phyloP scores from a whole-genome alignment of 2,329 filamentous ascomycete species.

The Xylariaceae sp. region DNA sequence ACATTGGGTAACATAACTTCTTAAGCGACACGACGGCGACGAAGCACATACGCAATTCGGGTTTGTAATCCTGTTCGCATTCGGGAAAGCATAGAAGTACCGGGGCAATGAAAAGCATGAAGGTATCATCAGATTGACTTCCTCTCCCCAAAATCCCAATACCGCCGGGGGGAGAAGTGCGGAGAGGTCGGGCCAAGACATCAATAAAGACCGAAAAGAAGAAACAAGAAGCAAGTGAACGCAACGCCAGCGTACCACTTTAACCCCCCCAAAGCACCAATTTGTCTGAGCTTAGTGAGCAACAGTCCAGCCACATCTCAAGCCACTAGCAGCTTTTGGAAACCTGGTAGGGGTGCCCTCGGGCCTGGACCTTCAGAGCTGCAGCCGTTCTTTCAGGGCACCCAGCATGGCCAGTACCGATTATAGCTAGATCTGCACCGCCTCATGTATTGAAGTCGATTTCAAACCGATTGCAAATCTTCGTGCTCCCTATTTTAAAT shows the following conservation, averaged over 20 bases:
- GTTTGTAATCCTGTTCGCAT: background rate
- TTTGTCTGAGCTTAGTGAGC: background rate
- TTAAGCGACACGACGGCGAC: background rate
- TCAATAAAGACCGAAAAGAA: background rate
- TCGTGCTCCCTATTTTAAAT: slow-evolving; percentile 16
- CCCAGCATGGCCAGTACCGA: background rate
- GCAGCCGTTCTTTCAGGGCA: background rate
- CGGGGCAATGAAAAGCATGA: background rate
- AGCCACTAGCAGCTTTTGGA: background rate
- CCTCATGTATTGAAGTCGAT: slow-evolving; percentile 17
- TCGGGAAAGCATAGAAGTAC: background rate
- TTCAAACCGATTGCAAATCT: slow-evolving; percentile 29
- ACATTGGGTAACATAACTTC: background rate
- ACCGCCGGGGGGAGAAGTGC: background rate
- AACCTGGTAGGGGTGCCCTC: background rate
- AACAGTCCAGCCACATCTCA: background rate
- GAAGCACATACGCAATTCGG: background rate
- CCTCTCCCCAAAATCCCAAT: background rate
- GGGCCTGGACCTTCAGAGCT: background rate
- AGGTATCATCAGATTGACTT: background rate
- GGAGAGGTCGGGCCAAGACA: background rate
- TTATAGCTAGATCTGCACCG: slow-evolving; percentile 5
- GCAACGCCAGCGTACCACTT: background rate
- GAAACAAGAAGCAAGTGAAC: no score
- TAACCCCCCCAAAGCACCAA: background rate